A percentile compares a stretch with the other conserved stretches of the same genome.
Conservation (phyloP, 306 rosid species). For the Boehmeria nivea region DNA sequence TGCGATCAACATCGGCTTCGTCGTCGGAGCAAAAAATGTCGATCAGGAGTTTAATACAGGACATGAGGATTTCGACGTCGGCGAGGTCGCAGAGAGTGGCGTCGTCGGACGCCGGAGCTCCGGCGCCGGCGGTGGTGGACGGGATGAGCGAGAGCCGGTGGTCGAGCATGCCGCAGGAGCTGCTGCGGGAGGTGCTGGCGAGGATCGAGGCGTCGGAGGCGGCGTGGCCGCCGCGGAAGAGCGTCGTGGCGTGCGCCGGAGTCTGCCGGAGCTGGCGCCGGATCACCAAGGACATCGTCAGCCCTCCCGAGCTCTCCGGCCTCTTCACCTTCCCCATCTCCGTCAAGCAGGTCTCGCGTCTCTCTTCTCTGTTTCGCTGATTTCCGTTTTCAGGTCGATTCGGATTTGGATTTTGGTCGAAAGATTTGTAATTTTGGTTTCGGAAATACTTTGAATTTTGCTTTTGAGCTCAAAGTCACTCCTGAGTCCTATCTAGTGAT, state of each 20-base stretch:
- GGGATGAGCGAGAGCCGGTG: conserved; percentile 66
- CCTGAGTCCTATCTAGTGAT: no score
- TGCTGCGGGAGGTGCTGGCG: conserved; percentile 69
- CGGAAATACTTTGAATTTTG: no score
- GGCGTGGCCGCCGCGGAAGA: conserved; percentile 77
- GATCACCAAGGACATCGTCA: conserved; percentile 75
- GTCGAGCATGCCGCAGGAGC: conserved; percentile 95
- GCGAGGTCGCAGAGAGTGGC: conserved; percentile 67
- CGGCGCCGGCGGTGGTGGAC: conserved; percentile 30
- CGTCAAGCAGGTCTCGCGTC: conserved; percentile 65
- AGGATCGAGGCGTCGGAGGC: conserved; percentile 73
- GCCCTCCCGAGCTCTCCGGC: conserved; percentile 59
- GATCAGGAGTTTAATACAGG: conserved; percentile 54
- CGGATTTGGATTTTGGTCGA: no score
- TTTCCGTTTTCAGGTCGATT: neutral
- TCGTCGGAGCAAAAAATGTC: conserved; percentile 36
- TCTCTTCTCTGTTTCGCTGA: neutral
- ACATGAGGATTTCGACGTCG: conserved; percentile 52
- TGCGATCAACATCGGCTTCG: neutral
- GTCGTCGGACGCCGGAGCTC: conserved; percentile 34
- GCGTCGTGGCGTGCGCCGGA: conserved; percentile 87
- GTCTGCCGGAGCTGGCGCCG: conserved; percentile 92
- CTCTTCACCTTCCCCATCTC: conserved; percentile 87
- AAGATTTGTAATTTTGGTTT: no score
- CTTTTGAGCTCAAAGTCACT: no score